Evolutionary conservation across 1,284 basidiomycete species (phyloP).

Genomic region (Neotropicomus parvogracilis): DNA sequence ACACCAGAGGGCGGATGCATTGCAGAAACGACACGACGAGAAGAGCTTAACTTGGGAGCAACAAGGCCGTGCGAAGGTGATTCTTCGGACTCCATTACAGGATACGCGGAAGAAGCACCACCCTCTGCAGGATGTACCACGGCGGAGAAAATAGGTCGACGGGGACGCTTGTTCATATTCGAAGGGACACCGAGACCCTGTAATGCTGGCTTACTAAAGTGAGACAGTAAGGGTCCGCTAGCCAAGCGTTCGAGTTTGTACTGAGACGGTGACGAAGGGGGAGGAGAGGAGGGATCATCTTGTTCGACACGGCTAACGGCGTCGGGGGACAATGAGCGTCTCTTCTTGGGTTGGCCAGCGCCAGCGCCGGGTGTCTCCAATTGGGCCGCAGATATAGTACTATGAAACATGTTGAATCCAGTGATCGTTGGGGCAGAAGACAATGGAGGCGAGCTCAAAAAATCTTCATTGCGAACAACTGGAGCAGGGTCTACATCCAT

Average conservation of each 20-base stretch:
- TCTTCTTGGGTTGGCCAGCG: constrained; percentile 53
- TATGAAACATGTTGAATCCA: constrained; percentile 61
- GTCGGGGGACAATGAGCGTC: constrained; percentile 67
- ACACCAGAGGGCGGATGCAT: constrained; percentile 51
- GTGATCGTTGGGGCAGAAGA: constrained; percentile 53
- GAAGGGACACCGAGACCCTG: constrained; percentile 59
- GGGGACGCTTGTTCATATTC: constrained; percentile 52
- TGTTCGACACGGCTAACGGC: constrained; percentile 37
- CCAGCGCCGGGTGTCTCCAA: constrained; percentile 37
- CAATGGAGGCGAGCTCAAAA: constrained; percentile 41
- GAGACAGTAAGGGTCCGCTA: constrained; percentile 42
- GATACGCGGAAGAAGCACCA: constrained; percentile 42
- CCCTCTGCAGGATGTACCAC: constrained; percentile 47
- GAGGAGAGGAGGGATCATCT: constrained; percentile 54
- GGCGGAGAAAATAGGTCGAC: constrained; percentile 66
- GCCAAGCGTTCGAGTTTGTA: constrained; percentile 60
- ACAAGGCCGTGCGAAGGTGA: constrained; percentile 18
- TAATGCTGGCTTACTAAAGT: constrained; percentile 53
- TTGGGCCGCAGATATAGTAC: constrained; percentile 48
- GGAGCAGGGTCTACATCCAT: constrained; percentile 70
- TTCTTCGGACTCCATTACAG: constrained; percentile 32
- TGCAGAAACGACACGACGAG: constrained; percentile 72
- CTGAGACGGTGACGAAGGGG: constrained; percentile 61
- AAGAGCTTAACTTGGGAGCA: constrained; percentile 39
- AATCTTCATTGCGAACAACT: constrained; percentile 23